phyloP scores from a whole-genome alignment of 1,139 yeast genomes.

The Pichia sp. region DNA sequence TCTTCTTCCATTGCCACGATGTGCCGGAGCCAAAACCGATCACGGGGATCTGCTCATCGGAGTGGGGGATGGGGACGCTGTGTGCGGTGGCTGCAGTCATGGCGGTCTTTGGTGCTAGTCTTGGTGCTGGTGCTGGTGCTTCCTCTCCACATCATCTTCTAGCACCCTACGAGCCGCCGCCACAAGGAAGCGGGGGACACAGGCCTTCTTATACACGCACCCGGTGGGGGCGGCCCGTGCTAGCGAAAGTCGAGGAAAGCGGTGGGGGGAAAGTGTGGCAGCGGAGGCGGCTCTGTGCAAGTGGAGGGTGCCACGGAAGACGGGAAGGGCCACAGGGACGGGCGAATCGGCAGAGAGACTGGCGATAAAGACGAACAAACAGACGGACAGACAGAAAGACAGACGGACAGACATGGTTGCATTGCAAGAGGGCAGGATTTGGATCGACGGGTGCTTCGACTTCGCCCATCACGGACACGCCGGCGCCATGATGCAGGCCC shows the following conservation, averaged over 20 bases:
- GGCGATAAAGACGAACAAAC: too few species aligned
- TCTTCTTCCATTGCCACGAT: constrained; percentile 53
- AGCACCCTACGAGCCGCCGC: too few species aligned
- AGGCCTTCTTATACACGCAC: neutral
- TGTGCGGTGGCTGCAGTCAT: neutral
- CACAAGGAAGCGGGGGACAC: neutral
- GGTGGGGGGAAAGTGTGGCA: neutral
- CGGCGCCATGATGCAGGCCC: constrained; percentile 92
- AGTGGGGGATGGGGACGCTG: constrained; percentile 18
- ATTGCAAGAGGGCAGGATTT: constrained; percentile 40
- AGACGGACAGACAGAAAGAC: too few species aligned
- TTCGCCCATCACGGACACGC: constrained; percentile 98
- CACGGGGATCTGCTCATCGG: constrained; percentile 33
- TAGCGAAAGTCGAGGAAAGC: neutral
- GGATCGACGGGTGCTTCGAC: constrained; percentile 98
- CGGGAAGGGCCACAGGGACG: neutral
- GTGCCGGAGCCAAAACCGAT: constrained; percentile 56
- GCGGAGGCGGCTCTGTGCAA: neutral
- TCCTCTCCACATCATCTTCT: too few species aligned
- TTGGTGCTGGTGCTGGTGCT: too few species aligned
- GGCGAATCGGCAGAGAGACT: neutral
- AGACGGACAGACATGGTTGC: neutral
- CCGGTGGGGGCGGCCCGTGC: neutral
- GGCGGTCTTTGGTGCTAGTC: too few species aligned
- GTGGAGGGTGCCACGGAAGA: neutral